A percentile compares a stretch with the other conserved stretches of the same genome.
Evolutionary conservation across 2,329 filamentous ascomycete species (phyloP).

Genomic region (Akanthomyces lecanii): DNA sequence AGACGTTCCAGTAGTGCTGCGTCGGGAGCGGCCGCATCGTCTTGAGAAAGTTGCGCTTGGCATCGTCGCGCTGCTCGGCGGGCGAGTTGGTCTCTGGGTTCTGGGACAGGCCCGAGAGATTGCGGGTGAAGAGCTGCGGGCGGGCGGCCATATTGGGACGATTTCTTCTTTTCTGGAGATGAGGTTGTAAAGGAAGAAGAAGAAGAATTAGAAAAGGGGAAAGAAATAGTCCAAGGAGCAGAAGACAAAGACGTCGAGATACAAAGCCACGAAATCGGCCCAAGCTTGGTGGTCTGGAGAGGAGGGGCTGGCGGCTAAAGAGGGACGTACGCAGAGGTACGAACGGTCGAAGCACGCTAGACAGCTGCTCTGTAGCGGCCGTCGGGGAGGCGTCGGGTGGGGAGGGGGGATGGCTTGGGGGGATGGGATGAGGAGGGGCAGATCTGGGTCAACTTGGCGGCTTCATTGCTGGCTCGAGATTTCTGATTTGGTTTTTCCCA

Average conservation of each 20-base stretch:
- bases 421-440: not conserved
- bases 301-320: not conserved
- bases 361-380: too few species aligned
- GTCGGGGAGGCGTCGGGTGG: too few species aligned
- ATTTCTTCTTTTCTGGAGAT: not conserved
- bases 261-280: not conserved
- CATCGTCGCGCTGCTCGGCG: constrained; percentile 69
- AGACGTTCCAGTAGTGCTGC: constrained; percentile 76
- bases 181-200: not conserved
- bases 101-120: constrained; percentile 59
- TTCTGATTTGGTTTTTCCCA: not conserved
- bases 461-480: not conserved
- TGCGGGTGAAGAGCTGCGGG: constrained; percentile 57
- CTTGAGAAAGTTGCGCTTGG: constrained; percentile 79
- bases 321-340: not conserved
- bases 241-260: not conserved
- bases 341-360: too few species aligned
- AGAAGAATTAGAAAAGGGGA: not conserved
- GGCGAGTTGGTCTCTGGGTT: constrained; percentile 61
- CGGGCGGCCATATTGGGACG: constrained; percentile 48
- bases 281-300: not conserved
- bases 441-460: not conserved
- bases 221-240: not conserved
- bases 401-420: too few species aligned
- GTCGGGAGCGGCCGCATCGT: constrained; percentile 68